phyloP scores from a whole-genome alignment of 1,284 basidiomycete genomes.

The Moesziomyces sp. region DNA sequence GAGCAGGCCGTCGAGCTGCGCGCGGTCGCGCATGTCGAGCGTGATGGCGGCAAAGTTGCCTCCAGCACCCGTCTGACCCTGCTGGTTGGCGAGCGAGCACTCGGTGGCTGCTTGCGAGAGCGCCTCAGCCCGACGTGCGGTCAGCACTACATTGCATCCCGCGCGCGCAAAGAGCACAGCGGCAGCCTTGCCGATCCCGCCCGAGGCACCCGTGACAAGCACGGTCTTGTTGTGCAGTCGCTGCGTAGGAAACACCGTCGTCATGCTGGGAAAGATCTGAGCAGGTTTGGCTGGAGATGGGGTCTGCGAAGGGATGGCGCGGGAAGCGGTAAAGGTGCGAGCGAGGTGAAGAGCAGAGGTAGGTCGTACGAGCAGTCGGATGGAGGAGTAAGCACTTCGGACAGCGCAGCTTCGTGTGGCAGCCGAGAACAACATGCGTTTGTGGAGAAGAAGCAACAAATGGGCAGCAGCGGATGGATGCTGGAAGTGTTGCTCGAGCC shows the following conservation, averaged over 20 bases:
- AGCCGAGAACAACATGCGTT: constrained; percentile 30
- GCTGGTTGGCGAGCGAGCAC: constrained; percentile 77
- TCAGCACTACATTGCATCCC: constrained; percentile 69
- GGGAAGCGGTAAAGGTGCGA: constrained; percentile 12
- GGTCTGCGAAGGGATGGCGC: neutral
- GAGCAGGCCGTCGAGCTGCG: constrained; percentile 48
- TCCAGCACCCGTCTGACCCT: constrained; percentile 74
- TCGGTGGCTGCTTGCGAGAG: constrained; percentile 68
- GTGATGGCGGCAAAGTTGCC: constrained; percentile 58
- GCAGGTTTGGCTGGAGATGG: constrained; percentile 9
- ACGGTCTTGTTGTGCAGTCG: constrained; percentile 81
- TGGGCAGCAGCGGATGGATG: neutral
- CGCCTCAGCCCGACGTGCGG: constrained; percentile 68
- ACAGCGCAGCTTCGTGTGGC: constrained; percentile 11
- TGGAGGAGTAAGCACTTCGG: neutral
- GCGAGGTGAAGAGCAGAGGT: neutral
- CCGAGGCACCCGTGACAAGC: constrained; percentile 84
- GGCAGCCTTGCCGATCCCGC: constrained; percentile 76
- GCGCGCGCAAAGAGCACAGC: constrained; percentile 61
- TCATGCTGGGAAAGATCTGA: constrained; percentile 49
- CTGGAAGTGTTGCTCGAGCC: neutral
- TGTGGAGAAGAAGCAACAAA: neutral
- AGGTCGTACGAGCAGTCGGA: neutral
- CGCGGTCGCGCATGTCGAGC: constrained; percentile 57
- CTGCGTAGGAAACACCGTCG: constrained; percentile 52